Base-by-base conservation (phyloP, 2,329 filamentous ascomycete species). In the Lachnellula hyalina region DNA sequence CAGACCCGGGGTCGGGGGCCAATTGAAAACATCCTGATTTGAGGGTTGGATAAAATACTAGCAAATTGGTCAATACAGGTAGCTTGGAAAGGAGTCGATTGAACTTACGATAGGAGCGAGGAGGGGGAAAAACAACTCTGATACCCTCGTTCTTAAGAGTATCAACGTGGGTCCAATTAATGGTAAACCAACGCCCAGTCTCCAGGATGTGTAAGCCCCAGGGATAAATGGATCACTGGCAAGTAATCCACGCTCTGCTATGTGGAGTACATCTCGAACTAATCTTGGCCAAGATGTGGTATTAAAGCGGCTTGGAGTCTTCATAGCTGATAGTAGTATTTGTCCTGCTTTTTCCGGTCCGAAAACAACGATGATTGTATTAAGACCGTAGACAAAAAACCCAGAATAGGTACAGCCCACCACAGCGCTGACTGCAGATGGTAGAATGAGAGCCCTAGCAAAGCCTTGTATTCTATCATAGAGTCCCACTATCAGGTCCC, bases 81-180 rank as follows among this genome's bases (percentile, higher is more conserved):
- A 47, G 12, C 21, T 28, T n/a, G 21, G 40, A 23, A 23, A 14
- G 34, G 21, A 44, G 44, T 21, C 21, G 36, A 32, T n/a, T 4
- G 36, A 15, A 56, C 66, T 58, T 64, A 69, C 68, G 40, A 61
- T 53, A 34, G 73, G 67, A 28, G 73, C 66, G 7, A 72, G 55
- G 15, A 73, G 49, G 2, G 70, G 56, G 52, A 68, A 68, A 3
- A 60, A 51, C 42, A 57, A 57, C 48, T 90, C 86, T 32, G 82
- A 80, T 47, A 86, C 75, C 2, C 75, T 77, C 25, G 85, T 83
- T 35, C 87, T 77, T 19, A 85, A 85, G n/a, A 87, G 76, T 11
- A 90, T 76, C 8, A 92, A 75, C 2, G 83, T 77, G 11, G 86
- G 76, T 0, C 84, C 86, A 55, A 92, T 87, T 6, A 89, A 73